Evolutionary conservation across 805 yeast species (phyloP).

Genomic region (Lipomyces lipofer): DNA sequence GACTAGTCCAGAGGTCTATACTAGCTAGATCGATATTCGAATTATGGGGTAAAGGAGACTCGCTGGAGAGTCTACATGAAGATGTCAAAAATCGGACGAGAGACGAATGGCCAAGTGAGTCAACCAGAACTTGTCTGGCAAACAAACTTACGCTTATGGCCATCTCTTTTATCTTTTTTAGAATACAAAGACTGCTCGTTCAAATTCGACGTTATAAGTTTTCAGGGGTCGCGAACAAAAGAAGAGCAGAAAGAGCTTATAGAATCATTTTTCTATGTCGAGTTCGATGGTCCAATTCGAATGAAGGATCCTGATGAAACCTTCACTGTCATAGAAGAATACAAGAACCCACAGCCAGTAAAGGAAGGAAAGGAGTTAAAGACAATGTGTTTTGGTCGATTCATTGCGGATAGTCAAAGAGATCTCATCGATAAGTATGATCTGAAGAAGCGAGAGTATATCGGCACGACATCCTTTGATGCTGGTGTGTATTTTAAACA

Average conservation of each 20-base stretch:
- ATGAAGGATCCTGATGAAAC: slow-evolving; percentile 74
- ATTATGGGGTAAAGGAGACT: slow-evolving; percentile 72
- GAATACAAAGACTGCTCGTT: slow-evolving; percentile 54
- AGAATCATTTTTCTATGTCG: slow-evolving; percentile 69
- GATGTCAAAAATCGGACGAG: slow-evolving; percentile 42
- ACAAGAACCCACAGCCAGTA: slow-evolving; percentile 40
- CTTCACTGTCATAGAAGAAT: slow-evolving; percentile 76
- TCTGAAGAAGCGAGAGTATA: slow-evolving; percentile 76
- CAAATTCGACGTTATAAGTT: slow-evolving; percentile 80
- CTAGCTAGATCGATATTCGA: slow-evolving; percentile 78
- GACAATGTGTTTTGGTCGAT: slow-evolving; percentile 72
- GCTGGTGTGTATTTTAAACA: slow-evolving; percentile 45
- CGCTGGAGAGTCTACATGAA: slow-evolving; percentile 58
- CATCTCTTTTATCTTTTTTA: background rate
- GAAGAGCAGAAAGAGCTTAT: slow-evolving; percentile 59
- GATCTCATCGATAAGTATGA: slow-evolving; percentile 76
- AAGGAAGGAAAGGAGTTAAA: slow-evolving; percentile 50
- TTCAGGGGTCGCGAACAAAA: slow-evolving; percentile 62
- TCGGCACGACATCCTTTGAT: slow-evolving; percentile 96
- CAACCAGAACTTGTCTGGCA: background rate
- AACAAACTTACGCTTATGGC: background rate
- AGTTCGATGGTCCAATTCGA: slow-evolving; percentile 71
- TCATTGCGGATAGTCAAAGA: slow-evolving; percentile 63
- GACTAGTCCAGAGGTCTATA: slow-evolving; percentile 65
- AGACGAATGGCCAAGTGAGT: slow-evolving; percentile 11